Evolutionary conservation across 331 rosid genomes (phyloP).

Genomic region (Prunus yedoensis): DNA sequence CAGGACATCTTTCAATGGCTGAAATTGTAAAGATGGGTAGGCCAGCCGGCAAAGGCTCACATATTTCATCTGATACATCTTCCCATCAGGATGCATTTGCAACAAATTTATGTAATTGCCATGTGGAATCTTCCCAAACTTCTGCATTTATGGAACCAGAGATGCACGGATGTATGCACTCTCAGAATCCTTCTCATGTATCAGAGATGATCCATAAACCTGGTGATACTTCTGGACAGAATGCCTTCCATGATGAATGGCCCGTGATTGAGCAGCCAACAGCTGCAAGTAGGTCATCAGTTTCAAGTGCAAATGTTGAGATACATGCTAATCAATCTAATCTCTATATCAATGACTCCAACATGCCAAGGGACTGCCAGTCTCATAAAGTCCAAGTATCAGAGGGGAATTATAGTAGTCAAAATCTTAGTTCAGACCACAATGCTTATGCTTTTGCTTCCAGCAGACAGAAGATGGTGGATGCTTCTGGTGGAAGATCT

Average conservation of each 20-base stretch:
- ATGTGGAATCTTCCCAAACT: slow-evolving; percentile 30
- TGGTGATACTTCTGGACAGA: slow-evolving; percentile 20
- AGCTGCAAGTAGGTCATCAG: slow-evolving; percentile 22
- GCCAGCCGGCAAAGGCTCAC: slow-evolving; percentile 19
- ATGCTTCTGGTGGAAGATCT: slow-evolving; percentile 20
- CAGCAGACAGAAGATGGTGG: slow-evolving; percentile 26
- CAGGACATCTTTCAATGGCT: slow-evolving; percentile 60
- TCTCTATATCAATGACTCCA: slow-evolving; percentile 23
- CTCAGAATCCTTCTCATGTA: slow-evolving; percentile 30
- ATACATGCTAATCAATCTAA: slow-evolving; percentile 25
- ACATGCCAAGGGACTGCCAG: slow-evolving; percentile 29
- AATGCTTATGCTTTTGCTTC: slow-evolving; percentile 31
- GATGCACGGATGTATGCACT: slow-evolving; percentile 20
- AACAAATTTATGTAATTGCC: slow-evolving; percentile 17
- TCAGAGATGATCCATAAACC: slow-evolving; percentile 6
- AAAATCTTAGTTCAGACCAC: slow-evolving; percentile 23
- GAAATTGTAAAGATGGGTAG: slow-evolving; percentile 64
- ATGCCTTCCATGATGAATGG: slow-evolving; percentile 40
- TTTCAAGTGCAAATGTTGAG: slow-evolving; percentile 18
- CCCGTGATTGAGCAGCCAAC: slow-evolving; percentile 45
- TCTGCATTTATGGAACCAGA: slow-evolving; percentile 5
- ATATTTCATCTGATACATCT: slow-evolving; percentile 14
- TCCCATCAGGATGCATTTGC: slow-evolving; percentile 30
- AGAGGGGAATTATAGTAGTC: slow-evolving; percentile 22
- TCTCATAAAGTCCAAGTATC: slow-evolving; percentile 33